phyloP scores from a whole-genome alignment of 75 land plant species.

The Sequoia sempervirens region DNA sequence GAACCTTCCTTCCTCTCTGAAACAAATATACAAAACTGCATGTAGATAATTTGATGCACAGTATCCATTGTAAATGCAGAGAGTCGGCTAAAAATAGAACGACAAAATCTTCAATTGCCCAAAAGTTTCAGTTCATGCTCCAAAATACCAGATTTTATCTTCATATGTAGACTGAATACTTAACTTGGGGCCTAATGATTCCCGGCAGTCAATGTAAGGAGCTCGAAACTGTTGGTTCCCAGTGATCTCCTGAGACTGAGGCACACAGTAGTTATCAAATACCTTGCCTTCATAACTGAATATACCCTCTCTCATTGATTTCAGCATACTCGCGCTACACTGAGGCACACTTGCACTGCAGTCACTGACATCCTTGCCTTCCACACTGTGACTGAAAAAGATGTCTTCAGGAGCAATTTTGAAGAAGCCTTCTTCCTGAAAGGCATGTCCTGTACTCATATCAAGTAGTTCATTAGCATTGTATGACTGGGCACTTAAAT shows the following conservation, averaged over 20 bases:
- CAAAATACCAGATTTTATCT: constrained; percentile 5
- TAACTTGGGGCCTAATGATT: neutral
- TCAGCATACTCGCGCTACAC: neutral
- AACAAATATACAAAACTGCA: neutral
- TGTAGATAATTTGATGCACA: neutral
- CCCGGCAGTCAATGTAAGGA: neutral
- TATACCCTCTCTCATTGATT: neutral
- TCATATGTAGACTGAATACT: neutral
- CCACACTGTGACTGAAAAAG: neutral
- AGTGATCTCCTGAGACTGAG: constrained; percentile 4
- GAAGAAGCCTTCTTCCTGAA: neutral
- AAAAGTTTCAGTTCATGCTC: neutral
- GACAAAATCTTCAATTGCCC: neutral
- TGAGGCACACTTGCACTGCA: constrained; percentile 1
- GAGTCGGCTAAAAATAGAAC: neutral
- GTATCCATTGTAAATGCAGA: neutral
- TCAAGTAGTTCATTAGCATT: constrained; percentile 2
- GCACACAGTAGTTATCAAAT: neutral
- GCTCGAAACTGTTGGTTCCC: neutral
- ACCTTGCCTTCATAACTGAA: neutral
- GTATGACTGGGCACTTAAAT: neutral
- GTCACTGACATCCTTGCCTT: neutral
- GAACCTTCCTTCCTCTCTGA: neutral
- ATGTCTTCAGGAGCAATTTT: neutral
- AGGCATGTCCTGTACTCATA: neutral